Evolutionary conservation across 345 rosid genomes (phyloP).

Genomic region (Linum lewisii): DNA sequence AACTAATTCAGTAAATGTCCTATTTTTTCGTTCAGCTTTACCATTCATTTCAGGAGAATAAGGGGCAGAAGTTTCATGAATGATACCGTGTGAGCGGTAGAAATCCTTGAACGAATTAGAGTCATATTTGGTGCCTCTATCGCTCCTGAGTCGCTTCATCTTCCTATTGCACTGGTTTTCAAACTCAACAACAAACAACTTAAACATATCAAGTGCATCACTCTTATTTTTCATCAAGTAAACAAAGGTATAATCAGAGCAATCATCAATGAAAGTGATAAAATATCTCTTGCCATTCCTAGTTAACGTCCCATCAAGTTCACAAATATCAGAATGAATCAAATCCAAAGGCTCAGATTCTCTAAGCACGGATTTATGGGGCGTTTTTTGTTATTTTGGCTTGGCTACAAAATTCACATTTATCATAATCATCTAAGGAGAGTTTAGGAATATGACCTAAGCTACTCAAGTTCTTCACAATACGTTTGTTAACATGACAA

Average conservation of each 20-base stretch:
- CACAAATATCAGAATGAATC: slow-evolving; percentile 7
- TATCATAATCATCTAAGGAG: background rate
- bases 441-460: too few relatives aligned
- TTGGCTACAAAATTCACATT: background rate
- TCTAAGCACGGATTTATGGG: background rate
- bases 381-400: background rate
- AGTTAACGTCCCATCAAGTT: slow-evolving; percentile 1
- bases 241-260: background rate
- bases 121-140: background rate
- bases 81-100: background rate
- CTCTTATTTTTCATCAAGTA: background rate
- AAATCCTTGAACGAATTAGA: background rate
- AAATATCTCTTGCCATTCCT: slow-evolving; percentile 4
- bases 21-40: slow-evolving; percentile 2
- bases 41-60: background rate
- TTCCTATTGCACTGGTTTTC: background rate
- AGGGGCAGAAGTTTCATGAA: background rate
- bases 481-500: too few relatives aligned
- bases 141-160: background rate
- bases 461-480: too few relatives aligned
- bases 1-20: background rate
- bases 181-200: background rate
- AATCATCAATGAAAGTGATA: slow-evolving; percentile 4
- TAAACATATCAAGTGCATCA: background rate
- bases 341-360: background rate